These are phyloP conservation scores for Vickermania ingenoplastis DNA, from an alignment of 208 protist species.

Conservation along the genomic window DNA sequence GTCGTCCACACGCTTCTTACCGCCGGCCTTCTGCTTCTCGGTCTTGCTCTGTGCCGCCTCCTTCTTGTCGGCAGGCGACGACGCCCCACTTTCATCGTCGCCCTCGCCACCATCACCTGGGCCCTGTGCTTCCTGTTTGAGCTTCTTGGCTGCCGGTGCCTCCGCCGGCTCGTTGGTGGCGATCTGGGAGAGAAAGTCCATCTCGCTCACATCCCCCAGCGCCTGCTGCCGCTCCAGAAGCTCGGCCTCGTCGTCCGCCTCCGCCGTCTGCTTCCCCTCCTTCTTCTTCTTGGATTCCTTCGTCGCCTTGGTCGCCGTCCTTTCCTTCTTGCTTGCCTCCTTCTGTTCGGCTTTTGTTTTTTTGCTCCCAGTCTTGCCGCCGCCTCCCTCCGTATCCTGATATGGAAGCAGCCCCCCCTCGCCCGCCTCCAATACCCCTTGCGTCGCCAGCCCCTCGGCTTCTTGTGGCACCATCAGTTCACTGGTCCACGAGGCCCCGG, in stretches of 20 bases:
- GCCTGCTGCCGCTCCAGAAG: conserved; percentile 49
- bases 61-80: background rate
- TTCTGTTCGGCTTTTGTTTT: conserved; percentile 3
- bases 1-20: no score
- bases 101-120: background rate
- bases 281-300: conserved; percentile 7
- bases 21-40: no score
- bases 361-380: conserved; percentile 8
- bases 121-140: conserved; percentile 2
- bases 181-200: conserved; percentile 60
- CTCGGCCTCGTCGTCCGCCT: conserved; percentile 9
- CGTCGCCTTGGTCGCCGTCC: background rate
- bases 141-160: background rate
- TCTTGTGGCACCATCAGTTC: conserved; percentile 51
- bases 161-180: conserved; percentile 9
- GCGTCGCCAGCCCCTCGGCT: background rate
- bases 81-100: background rate
- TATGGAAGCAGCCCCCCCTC: background rate
- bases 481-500: conserved; percentile 57
- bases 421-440: background rate
- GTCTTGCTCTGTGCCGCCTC: no score
- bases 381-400: background rate
- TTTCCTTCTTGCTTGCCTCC: background rate
- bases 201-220: conserved; percentile 61
- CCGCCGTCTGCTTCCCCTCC: background rate